Percentiles rank a stretch among this genome's conserved stretches.
Conservation (phyloP, 495 filamentous ascomycete genomes). For the Hamigera avellanea region DNA sequence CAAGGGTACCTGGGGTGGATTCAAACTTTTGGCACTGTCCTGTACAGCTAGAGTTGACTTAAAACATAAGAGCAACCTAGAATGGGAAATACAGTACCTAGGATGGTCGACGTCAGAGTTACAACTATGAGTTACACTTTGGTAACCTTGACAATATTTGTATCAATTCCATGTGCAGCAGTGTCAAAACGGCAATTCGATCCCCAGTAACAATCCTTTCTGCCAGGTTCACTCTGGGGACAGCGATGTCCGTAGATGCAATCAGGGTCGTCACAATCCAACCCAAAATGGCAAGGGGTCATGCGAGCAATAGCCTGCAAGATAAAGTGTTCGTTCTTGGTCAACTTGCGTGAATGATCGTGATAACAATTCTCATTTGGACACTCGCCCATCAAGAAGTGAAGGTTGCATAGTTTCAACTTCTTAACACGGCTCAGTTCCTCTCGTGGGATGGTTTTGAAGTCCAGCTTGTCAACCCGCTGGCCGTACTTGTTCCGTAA, state of each 20-base stretch:
- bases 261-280: conserved; percentile 59
- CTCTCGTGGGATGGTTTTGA: conserved; percentile 42
- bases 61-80: too few relatives aligned
- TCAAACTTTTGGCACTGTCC: too few relatives aligned
- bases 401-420: conserved; percentile 77
- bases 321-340: conserved; percentile 51
- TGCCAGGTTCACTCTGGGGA: conserved; percentile 34
- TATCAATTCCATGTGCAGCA: conserved; percentile 39
- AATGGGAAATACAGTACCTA: too few relatives aligned
- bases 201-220: conserved; percentile 40
- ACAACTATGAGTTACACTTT: conserved; percentile 24
- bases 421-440: conserved; percentile 50
- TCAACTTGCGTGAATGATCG: conserved; percentile 61
- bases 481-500: conserved; percentile 67
- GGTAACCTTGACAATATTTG: conserved; percentile 38
- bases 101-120: neutral
- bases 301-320: conserved; percentile 63
- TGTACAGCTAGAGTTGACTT: too few relatives aligned
- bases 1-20: too few relatives aligned
- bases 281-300: conserved; percentile 65
- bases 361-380: conserved; percentile 62
- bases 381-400: conserved; percentile 68
- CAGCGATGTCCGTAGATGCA: conserved; percentile 78
- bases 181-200: conserved; percentile 39
- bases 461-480: conserved; percentile 49